Evolutionary conservation across 345 rosid genomes (phyloP), one percentile per base, ranked within the genome.

Genomic region (Pugionium cornutum): DNA sequence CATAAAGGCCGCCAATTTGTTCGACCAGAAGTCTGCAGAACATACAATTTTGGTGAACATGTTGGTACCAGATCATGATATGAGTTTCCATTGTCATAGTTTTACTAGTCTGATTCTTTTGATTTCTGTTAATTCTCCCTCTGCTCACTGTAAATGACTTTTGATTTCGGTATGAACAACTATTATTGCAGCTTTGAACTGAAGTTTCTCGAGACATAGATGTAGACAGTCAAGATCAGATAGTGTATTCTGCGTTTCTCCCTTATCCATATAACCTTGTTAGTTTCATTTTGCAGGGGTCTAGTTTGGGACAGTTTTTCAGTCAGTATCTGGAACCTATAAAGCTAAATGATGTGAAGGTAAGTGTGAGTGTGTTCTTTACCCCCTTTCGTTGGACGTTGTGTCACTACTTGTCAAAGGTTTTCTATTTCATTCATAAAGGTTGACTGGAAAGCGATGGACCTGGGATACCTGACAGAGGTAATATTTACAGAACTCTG

Each of bases 41-140:
- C 99, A 56, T 95, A 91, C 70, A 91, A 95, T 68, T 95, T 95
- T 34, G 99, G 99, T 52, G 97, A 95, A 83, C 94, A 84, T 83
- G 99, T 91, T 81, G 42, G 91, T 79, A 67, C 70, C 51, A 39
- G 28, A 60, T 31, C 36, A 10, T 62, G 37, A 29, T 56, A 55
- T 49, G 59, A 64, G 46, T 55, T 64, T 48, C 36, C 41, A 50
- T 62, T 65, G 53, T 25, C 29, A 43, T 58, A 58, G 68, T 70
- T 39, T 44, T 57, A 32, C 51, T 32, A 46, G 58, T 64, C 56
- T 29, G 48, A 18, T 52, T 50, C 34, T 51, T 36, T 35, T 65
- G 2, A 7, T 36, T 40, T 53, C 61, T 66, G 36, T 53, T 48
- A 32, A 33, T 32, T 42, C n/a, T 25, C 26, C 27, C 39, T 35